These are phyloP conservation scores for Fusarium robinianum DNA, from an alignment of 2,329 filamentous ascomycete species.

Conservation along the genomic window DNA sequence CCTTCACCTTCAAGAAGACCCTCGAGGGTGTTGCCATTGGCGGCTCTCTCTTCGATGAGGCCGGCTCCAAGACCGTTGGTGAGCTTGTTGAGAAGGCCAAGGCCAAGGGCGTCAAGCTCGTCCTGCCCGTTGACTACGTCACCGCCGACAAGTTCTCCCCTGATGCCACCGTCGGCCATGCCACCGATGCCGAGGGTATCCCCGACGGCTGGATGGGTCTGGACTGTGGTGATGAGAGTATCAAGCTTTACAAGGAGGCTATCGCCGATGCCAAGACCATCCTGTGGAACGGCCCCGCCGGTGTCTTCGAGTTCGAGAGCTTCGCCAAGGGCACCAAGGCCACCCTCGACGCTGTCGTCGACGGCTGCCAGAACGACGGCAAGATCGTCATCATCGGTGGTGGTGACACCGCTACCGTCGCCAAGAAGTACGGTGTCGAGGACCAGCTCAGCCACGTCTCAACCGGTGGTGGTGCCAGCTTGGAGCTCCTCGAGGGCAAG, in stretches of 20 bases:
- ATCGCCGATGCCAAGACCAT: conserved; percentile 93
- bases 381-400: conserved; percentile 99
- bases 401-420: conserved; percentile 96
- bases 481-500: conserved; percentile 98
- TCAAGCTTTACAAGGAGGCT: conserved; percentile 84
- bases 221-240: conserved; percentile 87
- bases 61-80: conserved; percentile 87
- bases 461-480: conserved; percentile 90
- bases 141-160: conserved; percentile 93
- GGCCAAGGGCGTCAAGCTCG: conserved; percentile 93
- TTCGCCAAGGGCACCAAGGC: conserved; percentile 93
- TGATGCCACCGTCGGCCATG: conserved; percentile 78
- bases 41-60: conserved; percentile 89
- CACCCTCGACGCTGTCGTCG: conserved; percentile 86
- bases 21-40: conserved; percentile 89
- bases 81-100: conserved; percentile 93
- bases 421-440: conserved; percentile 95
- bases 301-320: conserved; percentile 96
- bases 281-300: conserved; percentile 97
- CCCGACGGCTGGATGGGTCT: conserved; percentile 98
- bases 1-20: conserved; percentile 99
- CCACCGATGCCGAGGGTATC: conserved; percentile 86
- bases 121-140: conserved; percentile 92
- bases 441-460: conserved; percentile 98
- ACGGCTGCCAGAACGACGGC: conserved; percentile 72